Conservation (phyloP, 306 rosid genomes). For the Cicer cuneatum region DNA sequence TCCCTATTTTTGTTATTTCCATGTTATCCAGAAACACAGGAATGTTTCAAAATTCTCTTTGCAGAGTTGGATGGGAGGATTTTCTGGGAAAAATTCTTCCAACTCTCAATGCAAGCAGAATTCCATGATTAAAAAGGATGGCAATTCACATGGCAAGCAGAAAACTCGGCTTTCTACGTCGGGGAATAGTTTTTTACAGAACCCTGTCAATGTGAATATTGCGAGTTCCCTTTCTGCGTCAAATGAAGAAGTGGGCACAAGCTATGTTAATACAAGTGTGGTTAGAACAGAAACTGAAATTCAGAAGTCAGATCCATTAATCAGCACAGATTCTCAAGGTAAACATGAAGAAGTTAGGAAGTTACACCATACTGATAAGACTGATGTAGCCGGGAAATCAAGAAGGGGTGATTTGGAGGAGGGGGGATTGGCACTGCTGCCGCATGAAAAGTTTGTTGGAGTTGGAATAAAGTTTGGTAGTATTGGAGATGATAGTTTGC, state of each 20-base stretch:
- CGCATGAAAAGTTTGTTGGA: slow-evolving; percentile 59
- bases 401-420: slow-evolving; percentile 75
- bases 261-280: slow-evolving; percentile 42
- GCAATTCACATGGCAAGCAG: slow-evolving; percentile 51
- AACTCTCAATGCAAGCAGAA: slow-evolving; percentile 50
- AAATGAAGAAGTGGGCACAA: slow-evolving; percentile 48
- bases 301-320: slow-evolving; percentile 48
- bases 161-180: slow-evolving; percentile 56
- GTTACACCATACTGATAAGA: slow-evolving; percentile 49
- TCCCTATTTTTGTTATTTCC: slow-evolving; percentile 26
- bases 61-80: slow-evolving; percentile 88
- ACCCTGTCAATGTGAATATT: slow-evolving; percentile 49
- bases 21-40: slow-evolving; percentile 78
- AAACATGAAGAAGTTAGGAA: slow-evolving; percentile 54
- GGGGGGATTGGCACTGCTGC: slow-evolving; percentile 54
- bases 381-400: slow-evolving; percentile 56
- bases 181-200: slow-evolving; percentile 51
- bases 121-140: slow-evolving; percentile 47
- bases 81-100: slow-evolving; percentile 66
- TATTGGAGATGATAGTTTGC: slow-evolving; percentile 74
- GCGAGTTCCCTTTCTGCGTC: slow-evolving; percentile 49
- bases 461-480: slow-evolving; percentile 91
- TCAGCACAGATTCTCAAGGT: slow-evolving; percentile 48
- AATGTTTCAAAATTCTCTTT: slow-evolving; percentile 81
- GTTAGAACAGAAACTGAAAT: slow-evolving; percentile 49